Percentiles rank a stretch among this genome's conserved stretches.
Evolutionary conservation across 768 basidiomycete genomes (phyloP).

Genomic region (Sporobolomyces phaffii): DNA sequence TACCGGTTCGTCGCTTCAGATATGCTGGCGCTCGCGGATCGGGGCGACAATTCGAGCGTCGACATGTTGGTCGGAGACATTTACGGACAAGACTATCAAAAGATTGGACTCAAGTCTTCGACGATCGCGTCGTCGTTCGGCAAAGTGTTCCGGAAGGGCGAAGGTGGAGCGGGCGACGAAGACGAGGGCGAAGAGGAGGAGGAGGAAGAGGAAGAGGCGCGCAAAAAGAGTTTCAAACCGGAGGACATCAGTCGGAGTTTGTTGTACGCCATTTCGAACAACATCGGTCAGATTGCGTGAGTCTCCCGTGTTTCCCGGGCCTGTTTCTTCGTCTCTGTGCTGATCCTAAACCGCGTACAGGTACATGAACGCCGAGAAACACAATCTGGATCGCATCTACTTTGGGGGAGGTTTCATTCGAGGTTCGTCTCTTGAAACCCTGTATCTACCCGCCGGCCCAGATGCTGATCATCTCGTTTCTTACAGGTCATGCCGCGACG

Average conservation of each 20-base stretch:
- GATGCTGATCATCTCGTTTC: slow-evolving; percentile 48
- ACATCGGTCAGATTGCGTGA: slow-evolving; percentile 99
- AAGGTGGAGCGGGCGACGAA: background rate
- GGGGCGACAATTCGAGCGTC: slow-evolving; percentile 84
- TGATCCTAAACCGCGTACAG: slow-evolving; percentile 51
- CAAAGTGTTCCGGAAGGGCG: slow-evolving; percentile 84
- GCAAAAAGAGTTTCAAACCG: slow-evolving; percentile 70
- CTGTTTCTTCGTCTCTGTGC: background rate
- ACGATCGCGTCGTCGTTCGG: slow-evolving; percentile 98
- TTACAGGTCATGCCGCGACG: slow-evolving; percentile 78
- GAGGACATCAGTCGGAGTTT: slow-evolving; percentile 93
- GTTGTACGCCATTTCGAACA: slow-evolving; percentile 94
- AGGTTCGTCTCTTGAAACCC: slow-evolving; percentile 55
- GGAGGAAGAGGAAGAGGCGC: slow-evolving; percentile 51
- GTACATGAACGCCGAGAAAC: slow-evolving; percentile 99
- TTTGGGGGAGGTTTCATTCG: slow-evolving; percentile 99
- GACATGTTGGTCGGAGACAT: slow-evolving; percentile 99
- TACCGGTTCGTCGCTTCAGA: too few relatives aligned
- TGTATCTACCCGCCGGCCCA: background rate
- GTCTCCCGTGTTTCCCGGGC: slow-evolving; percentile 44
- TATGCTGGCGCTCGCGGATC: slow-evolving; percentile 89
- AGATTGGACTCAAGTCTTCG: slow-evolving; percentile 90
- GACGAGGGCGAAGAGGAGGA: background rate
- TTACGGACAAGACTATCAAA: slow-evolving; percentile 85
- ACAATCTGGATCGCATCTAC: slow-evolving; percentile 90